These are phyloP conservation scores for Achaetomiella virescens DNA, from an alignment of 495 filamentous ascomycete species.

Conservation along the genomic window DNA sequence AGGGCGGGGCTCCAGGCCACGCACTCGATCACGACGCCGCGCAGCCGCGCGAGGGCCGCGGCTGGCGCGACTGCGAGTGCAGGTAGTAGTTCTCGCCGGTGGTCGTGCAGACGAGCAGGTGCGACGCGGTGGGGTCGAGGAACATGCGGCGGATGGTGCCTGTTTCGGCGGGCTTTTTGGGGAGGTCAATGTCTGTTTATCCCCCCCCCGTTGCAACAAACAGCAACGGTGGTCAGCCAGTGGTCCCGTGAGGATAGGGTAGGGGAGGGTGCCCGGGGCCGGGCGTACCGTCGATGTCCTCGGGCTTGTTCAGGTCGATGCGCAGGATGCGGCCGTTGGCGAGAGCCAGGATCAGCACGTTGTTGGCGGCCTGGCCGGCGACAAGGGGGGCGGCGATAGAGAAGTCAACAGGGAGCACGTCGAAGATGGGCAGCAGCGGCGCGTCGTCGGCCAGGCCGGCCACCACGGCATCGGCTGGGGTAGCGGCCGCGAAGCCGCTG, in stretches of 20 bases:
- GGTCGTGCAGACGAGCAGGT: slow-evolving; percentile 85
- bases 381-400: slow-evolving; percentile 88
- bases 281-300: slow-evolving; percentile 81
- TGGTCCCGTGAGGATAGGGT: neutral
- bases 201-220: too few species aligned
- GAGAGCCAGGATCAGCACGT: slow-evolving; percentile 85
- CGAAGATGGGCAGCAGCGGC: slow-evolving; percentile 69
- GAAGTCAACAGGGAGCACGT: slow-evolving; percentile 87
- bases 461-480: slow-evolving; percentile 30
- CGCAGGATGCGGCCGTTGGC: slow-evolving; percentile 83
- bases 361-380: slow-evolving; percentile 93
- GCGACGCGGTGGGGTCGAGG: slow-evolving; percentile 91
- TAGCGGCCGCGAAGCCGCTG: slow-evolving; percentile 46
- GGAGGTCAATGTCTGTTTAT: slow-evolving; percentile 98
- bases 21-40: slow-evolving; percentile 79
- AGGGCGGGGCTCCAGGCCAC: slow-evolving; percentile 95
- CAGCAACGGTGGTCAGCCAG: neutral
- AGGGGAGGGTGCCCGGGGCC: slow-evolving; percentile 5
- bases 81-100: slow-evolving; percentile 96
- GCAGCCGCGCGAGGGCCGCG: slow-evolving; percentile 76
- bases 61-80: slow-evolving; percentile 85
- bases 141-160: slow-evolving; percentile 93
- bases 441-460: slow-evolving; percentile 54
- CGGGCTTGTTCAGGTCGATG: slow-evolving; percentile 88
- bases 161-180: slow-evolving; percentile 83